A percentile compares a stretch with the other conserved stretches of the same genome.
These are phyloP conservation scores for Forsythia suspensa DNA, from an alignment of 257 asterid genomes.

Conservation along the genomic window DNA sequence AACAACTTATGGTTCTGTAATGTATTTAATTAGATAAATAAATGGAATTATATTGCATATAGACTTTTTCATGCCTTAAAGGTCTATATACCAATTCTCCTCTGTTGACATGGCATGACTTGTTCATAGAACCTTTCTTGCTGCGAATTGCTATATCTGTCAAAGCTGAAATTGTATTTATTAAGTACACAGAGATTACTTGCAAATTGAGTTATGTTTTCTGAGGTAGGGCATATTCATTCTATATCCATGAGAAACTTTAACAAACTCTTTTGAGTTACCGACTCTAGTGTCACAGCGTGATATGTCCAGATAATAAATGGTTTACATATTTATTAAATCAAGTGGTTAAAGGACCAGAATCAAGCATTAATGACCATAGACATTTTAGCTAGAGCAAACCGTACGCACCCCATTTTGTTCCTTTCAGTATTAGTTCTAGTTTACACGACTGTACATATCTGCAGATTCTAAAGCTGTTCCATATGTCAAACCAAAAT, in stretches of 20 bases:
- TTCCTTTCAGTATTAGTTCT: not conserved
- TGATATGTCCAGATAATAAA: not conserved
- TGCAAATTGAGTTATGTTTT: not conserved
- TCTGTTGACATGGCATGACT: not conserved
- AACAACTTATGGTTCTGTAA: not conserved
- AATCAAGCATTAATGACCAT: not conserved
- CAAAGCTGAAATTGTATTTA: not conserved
- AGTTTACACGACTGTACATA: conserved; percentile 14
- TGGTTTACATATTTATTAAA: not conserved
- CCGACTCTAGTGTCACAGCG: not conserved
- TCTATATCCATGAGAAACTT: not conserved
- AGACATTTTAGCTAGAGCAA: not conserved
- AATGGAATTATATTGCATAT: not conserved
- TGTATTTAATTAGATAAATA: not conserved
- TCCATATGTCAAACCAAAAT: conserved; percentile 14
- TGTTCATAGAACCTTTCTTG: not conserved
- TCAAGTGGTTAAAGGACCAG: not conserved
- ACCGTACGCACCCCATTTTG: conserved; percentile 8
- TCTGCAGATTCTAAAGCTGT: conserved; percentile 19
- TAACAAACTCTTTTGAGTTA: not conserved
- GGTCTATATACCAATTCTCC: not conserved
- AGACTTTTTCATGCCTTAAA: not conserved
- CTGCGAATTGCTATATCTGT: not conserved
- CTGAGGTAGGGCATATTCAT: not conserved
- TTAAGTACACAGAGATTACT: not conserved